Conservation (phyloP, 768 basidiomycete genomes). For the Amanita pallidorosea region DNA sequence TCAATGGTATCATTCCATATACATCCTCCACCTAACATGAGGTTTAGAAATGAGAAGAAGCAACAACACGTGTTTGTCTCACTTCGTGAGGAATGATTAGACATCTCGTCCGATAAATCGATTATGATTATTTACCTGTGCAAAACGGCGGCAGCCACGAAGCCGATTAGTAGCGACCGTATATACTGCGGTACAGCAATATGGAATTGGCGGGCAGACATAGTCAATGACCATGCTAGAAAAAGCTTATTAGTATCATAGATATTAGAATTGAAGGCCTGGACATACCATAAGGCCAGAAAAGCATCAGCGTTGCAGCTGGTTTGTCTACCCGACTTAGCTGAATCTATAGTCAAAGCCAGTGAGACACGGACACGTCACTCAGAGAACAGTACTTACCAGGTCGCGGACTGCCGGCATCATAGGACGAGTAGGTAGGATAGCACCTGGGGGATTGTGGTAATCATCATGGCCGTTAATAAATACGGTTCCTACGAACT, state of each 20-base stretch:
- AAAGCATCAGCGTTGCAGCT: constrained; percentile 14
- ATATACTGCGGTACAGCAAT: not conserved
- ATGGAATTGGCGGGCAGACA: not conserved
- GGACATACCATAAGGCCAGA: constrained; percentile 14
- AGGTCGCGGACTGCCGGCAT: not conserved
- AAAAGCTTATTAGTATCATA: not conserved
- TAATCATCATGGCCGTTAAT: too few relatives aligned
- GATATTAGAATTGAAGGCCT: not conserved
- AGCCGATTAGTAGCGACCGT: not conserved
- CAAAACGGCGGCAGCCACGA: not conserved
- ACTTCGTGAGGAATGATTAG: not conserved
- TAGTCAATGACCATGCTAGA: not conserved
- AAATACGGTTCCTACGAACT: too few relatives aligned
- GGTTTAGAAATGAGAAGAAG: not conserved
- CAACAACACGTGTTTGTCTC: not conserved
- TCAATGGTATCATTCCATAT: constrained; percentile 21
- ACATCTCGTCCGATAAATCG: not conserved
- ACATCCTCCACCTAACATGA: constrained; percentile 11
- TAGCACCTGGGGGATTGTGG: too few relatives aligned
- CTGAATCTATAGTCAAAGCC: constrained; percentile 6
- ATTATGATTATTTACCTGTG: not conserved
- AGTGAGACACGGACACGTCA: not conserved
- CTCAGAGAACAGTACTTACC: not conserved
- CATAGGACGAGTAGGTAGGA: not conserved
- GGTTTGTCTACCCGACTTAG: constrained; percentile 11